Conservation (phyloP, 2,329 filamentous ascomycete species). For the Xylaria arbuscula region DNA sequence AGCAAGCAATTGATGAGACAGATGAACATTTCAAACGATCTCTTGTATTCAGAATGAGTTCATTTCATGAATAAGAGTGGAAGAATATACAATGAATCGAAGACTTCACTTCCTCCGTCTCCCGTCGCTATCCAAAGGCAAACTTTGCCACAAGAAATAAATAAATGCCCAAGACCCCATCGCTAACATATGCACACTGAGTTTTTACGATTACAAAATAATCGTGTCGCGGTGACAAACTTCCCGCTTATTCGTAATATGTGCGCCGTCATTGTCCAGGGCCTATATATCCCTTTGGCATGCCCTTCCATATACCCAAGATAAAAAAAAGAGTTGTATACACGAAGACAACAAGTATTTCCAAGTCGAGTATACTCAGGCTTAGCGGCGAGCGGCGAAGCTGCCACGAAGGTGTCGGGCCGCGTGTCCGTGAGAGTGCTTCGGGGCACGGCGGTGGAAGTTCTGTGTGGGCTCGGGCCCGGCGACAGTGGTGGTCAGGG, state of each 20-base stretch:
- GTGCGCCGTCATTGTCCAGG: background rate
- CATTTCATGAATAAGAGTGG: background rate
- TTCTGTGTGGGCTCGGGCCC: constrained; percentile 38
- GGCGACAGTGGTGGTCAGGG: constrained; percentile 44
- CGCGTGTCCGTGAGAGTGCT: constrained; percentile 42
- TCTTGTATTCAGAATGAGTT: constrained; percentile 12
- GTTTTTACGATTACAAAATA: constrained; percentile 5
- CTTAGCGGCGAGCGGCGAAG: constrained; percentile 41
- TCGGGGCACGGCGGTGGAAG: constrained; percentile 40
- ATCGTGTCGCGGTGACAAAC: constrained; percentile 12
- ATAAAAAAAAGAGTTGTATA: constrained; percentile 17
- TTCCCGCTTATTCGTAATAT: background rate
- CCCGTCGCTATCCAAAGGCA: constrained; percentile 7
- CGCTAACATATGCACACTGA: constrained; percentile 25
- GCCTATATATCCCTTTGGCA: background rate
- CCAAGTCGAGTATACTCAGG: background rate
- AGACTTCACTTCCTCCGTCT: constrained; percentile 6
- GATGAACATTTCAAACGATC: background rate
- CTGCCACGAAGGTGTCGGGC: constrained; percentile 40
- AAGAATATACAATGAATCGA: constrained; percentile 33
- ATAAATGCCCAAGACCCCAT: background rate
- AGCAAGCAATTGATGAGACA: background rate
- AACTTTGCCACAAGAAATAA: background rate
- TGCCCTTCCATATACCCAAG: constrained; percentile 7
- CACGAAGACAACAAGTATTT: constrained; percentile 20